Evolutionary conservation across 495 filamentous ascomycete species (phyloP).

Genomic region (Tuber microsphaerosporum): DNA sequence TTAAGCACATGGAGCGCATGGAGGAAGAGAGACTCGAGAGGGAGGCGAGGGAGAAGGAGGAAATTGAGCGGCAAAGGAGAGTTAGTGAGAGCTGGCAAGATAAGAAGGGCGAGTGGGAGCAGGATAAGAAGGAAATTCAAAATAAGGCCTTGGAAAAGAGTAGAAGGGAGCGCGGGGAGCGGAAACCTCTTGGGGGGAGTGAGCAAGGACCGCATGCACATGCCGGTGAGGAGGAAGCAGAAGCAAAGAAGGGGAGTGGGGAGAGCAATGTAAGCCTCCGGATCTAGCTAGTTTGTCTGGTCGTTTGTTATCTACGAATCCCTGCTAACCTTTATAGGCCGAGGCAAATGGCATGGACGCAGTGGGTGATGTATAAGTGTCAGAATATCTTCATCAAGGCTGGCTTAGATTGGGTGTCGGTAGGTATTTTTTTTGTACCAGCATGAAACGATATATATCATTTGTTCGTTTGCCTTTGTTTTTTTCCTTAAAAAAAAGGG

Average conservation of each 20-base stretch:
- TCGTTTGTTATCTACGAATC: conserved; percentile 13
- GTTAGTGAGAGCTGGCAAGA: conserved; percentile 55
- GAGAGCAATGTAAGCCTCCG: conserved; percentile 14
- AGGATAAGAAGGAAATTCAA: conserved; percentile 69
- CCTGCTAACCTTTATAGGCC: conserved; percentile 5
- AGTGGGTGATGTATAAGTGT: conserved; percentile 29
- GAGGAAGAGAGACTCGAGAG: conserved; percentile 57
- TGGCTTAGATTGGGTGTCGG: conserved; percentile 23
- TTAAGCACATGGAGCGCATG: conserved; percentile 86
- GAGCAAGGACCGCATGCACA: conserved; percentile 34
- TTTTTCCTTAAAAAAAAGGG: conserved; percentile 17
- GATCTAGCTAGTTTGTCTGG: conserved; percentile 8
- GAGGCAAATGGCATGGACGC: conserved; percentile 7
- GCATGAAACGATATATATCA: not conserved
- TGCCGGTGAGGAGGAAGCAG: conserved; percentile 31
- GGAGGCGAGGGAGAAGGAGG: conserved; percentile 55
- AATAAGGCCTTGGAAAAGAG: conserved; percentile 56
- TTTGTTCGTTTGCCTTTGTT: conserved; percentile 9
- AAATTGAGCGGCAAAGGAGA: conserved; percentile 48
- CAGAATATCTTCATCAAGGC: conserved; percentile 13
- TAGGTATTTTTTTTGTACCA: conserved; percentile 9
- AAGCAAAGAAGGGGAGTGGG: conserved; percentile 14
- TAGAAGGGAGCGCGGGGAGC: conserved; percentile 22
- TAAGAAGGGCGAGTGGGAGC: conserved; percentile 66
- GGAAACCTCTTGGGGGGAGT: conserved; percentile 22